Percentiles rank a stretch among this genome's conserved stretches.
Evolutionary conservation across 164 flowering plant genomes (phyloP).

Genomic region (Piper betle): DNA sequence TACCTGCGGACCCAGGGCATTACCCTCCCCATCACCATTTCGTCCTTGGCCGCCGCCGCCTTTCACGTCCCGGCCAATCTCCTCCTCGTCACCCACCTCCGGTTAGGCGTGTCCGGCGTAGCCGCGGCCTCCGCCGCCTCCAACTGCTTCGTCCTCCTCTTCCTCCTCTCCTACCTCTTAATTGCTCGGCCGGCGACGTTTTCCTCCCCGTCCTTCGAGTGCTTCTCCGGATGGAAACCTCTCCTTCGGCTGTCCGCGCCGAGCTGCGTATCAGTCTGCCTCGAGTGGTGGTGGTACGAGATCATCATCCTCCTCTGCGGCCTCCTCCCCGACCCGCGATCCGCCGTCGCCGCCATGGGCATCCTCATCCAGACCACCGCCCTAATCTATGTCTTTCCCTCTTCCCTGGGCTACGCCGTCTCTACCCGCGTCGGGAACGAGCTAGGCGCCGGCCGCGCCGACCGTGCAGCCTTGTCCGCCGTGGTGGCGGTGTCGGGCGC

Average conservation of each 20-base stretch:
- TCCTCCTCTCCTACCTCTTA: slow-evolving; percentile 34
- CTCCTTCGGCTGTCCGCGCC: slow-evolving; percentile 61
- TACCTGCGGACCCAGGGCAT: slow-evolving; percentile 91
- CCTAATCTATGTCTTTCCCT: slow-evolving; percentile 72
- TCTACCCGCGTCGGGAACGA: slow-evolving; percentile 95
- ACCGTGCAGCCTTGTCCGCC: slow-evolving; percentile 40
- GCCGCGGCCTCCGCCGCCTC: slow-evolving; percentile 55
- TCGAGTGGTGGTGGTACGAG: slow-evolving; percentile 99
- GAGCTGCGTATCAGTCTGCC: slow-evolving; percentile 82
- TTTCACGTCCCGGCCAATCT: slow-evolving; percentile 51
- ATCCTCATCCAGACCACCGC: slow-evolving; percentile 81
- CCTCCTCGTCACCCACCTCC: slow-evolving; percentile 31
- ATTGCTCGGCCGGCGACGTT: slow-evolving; percentile 19
- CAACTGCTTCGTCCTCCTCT: slow-evolving; percentile 30
- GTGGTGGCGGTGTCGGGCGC: slow-evolving; percentile 20
- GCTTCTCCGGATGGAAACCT: slow-evolving; percentile 67
- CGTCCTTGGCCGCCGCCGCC: slow-evolving; percentile 43
- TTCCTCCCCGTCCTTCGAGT: slow-evolving; percentile 45
- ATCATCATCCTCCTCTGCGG: slow-evolving; percentile 87
- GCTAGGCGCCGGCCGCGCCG: slow-evolving; percentile 67
- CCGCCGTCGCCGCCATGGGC: slow-evolving; percentile 88
- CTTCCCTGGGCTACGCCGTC: slow-evolving; percentile 71
- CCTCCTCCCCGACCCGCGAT: slow-evolving; percentile 45
- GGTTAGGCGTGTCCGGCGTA: slow-evolving; percentile 61
- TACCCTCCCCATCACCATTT: slow-evolving; percentile 69